Evolutionary conservation across 2,329 filamentous ascomycete species (phyloP), one percentile per base, ranked within the genome.

Genomic region (Fusarium miscanthi): DNA sequence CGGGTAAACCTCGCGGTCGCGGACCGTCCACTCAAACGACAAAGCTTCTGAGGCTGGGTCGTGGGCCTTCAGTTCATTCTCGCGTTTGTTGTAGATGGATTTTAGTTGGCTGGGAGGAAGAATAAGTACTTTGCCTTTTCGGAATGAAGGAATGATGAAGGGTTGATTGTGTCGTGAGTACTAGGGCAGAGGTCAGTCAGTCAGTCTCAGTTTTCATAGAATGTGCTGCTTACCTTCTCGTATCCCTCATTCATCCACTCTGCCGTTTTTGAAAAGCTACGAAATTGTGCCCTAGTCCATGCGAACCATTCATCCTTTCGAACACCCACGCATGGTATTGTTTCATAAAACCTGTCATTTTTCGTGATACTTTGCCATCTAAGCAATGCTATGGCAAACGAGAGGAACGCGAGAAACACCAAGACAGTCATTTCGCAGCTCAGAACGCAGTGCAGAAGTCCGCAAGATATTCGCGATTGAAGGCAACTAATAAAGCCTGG

Each of bases 201-300:
- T 5, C 2, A 10, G 2, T 12, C 23, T 25, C 23, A 25, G 11
- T 38, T 14, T 23, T 17, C 7, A 19, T 8, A 3, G 25, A 33
- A 12, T 17, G 3, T 3, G 25, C n/a, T 38, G 21, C 23, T 38
- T 16, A 25, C 54, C 6, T 49, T 58, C 14, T 51, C 31, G 5
- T 58, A 58, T 31, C 54, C 54, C 19, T 49, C 42, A 13, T 30
- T 51, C 54, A 49, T 38, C 54, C 54, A 58, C 8, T 58, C 54
- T 51, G 49, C 54, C 23, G 54, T 58, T 13, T 58, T 58, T n/a
- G 54, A 58, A 31, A 58, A 58, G 25, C 54, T 58, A 7, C 33
- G 54, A 1, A 58, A 11, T 8, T 58, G 16, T 23, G 54, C 54
- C 27, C 54, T 58, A 5, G 12, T 21, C 54, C 33, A 58, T 12